phyloP scores from a whole-genome alignment of 768 basidiomycete species.

The Tylopilus subfusipes region DNA sequence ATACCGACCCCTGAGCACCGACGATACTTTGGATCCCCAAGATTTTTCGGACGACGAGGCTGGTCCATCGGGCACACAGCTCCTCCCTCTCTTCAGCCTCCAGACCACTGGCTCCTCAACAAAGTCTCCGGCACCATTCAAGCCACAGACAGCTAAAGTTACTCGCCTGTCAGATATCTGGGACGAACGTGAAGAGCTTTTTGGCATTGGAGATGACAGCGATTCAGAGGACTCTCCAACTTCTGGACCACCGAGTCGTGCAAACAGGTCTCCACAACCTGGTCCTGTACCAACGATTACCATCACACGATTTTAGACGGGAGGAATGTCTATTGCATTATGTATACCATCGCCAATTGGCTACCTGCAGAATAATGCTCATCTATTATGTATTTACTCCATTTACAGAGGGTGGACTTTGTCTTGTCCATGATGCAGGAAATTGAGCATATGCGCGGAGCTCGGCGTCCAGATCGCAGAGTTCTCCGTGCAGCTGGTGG shows the following conservation, averaged over 20 bases:
- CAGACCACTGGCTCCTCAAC: slow-evolving; percentile 10
- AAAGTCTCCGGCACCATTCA: slow-evolving; percentile 22
- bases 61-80: slow-evolving; percentile 44
- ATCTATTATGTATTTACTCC: slow-evolving; percentile 13
- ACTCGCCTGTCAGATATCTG: slow-evolving; percentile 59
- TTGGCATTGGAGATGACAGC: slow-evolving; percentile 63
- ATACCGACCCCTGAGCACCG: slow-evolving; percentile 66
- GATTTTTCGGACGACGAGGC: slow-evolving; percentile 45
- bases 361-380: background rate
- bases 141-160: slow-evolving; percentile 31
- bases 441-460: slow-evolving; percentile 19
- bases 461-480: slow-evolving; percentile 39
- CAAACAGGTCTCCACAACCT: slow-evolving; percentile 2
- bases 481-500: slow-evolving; percentile 40
- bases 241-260: slow-evolving; percentile 2
- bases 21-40: slow-evolving; percentile 49
- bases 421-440: slow-evolving; percentile 7
- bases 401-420: background rate
- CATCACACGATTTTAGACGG: slow-evolving; percentile 24
- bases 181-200: slow-evolving; percentile 77
- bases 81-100: slow-evolving; percentile 50
- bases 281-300: slow-evolving; percentile 27
- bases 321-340: slow-evolving; percentile 20
- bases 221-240: slow-evolving; percentile 45
- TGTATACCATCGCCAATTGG: slow-evolving; percentile 26